Percentiles rank a stretch among this genome's conserved stretches.
Evolutionary conservation across 2,329 filamentous ascomycete genomes (phyloP).

Genomic region (Trichoderma polysporum): DNA sequence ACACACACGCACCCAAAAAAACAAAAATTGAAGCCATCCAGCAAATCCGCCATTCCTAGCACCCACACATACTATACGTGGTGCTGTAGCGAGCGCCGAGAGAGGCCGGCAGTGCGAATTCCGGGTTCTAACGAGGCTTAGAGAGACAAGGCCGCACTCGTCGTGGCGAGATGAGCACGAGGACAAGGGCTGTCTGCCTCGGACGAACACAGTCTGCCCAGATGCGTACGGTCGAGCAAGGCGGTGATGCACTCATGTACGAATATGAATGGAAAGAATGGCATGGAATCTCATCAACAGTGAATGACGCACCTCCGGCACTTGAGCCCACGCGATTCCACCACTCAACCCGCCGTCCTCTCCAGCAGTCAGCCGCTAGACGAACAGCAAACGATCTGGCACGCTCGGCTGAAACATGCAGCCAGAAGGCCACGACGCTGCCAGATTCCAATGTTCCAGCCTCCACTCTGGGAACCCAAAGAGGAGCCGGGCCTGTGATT

Average conservation of each 20-base stretch:
- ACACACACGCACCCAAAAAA: not conserved
- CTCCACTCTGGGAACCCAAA: not conserved
- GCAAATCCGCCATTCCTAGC: not conserved
- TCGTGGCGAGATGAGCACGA: not conserved
- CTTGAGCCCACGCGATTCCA: constrained; percentile 4
- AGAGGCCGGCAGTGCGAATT: not conserved
- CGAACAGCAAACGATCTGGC: not conserved
- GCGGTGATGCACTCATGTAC: not conserved
- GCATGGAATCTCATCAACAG: not conserved
- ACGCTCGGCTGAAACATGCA: constrained; percentile 4
- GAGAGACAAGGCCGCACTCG: not conserved
- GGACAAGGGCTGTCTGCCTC: not conserved
- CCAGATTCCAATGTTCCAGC: not conserved
- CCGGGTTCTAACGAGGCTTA: not conserved
- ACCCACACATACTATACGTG: not conserved
- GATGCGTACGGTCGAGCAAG: not conserved
- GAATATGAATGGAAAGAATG: not conserved
- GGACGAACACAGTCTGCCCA: not conserved
- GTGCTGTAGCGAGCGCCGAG: not conserved
- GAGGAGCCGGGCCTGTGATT: not conserved
- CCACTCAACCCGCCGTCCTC: not conserved
- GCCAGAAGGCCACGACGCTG: constrained; percentile 3
- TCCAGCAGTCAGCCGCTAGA: constrained; percentile 3
- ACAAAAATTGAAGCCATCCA: not conserved
- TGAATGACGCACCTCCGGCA: constrained; percentile 11